Evolutionary conservation across 2,329 filamentous ascomycete species (phyloP), one percentile per base, ranked within the genome.

Genomic region (Ceratocystis lukuohia): DNA sequence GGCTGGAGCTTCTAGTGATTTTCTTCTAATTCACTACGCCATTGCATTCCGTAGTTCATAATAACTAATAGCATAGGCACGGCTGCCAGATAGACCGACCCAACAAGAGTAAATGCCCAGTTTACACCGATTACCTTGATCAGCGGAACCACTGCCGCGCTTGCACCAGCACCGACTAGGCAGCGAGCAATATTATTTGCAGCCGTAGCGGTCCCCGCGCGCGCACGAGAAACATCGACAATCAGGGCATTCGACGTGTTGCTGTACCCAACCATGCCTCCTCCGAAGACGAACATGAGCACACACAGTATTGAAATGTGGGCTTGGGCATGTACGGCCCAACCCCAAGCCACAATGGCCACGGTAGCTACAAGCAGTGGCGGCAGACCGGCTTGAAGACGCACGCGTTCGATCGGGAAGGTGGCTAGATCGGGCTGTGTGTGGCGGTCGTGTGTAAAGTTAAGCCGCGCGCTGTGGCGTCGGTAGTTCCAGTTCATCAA

Each of bases 401-500:
- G 76, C 0, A 77, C 81, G 1, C 75, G 74, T 70, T 84, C 81
- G 8, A 84, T 78, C 1, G 81, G 80, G 45, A 84, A 82, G 0
- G 73, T 69, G 0, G 74, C 70, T 12, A 83, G 73, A 68, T 83
- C 78, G 41, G 77, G 76, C 69, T 80, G 80, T 8, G 81, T 80
- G 61, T 77, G 80, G 69, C 78, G 79, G 28, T 5, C 80, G 65
- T 86, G 78, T 0, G 77, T 71, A 8, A 88, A 74, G 8, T 81
- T 81, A 0, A 83, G 73, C 4, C 74, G 76, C 8, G 74, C 72
- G 12, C 86, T 85, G 67, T 87, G 80, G 1, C 86, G 82, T 1
- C 80, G 78, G 72, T 85, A 91, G 72, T 88, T 89, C 75, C 80
- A 80, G 73, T 90, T 88, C 45, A 89, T 79, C 1, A 84, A 70